These are phyloP conservation scores for Saprolegnia diclina DNA, from an alignment of 352 stramenopile genomes.

Conservation along the genomic window DNA sequence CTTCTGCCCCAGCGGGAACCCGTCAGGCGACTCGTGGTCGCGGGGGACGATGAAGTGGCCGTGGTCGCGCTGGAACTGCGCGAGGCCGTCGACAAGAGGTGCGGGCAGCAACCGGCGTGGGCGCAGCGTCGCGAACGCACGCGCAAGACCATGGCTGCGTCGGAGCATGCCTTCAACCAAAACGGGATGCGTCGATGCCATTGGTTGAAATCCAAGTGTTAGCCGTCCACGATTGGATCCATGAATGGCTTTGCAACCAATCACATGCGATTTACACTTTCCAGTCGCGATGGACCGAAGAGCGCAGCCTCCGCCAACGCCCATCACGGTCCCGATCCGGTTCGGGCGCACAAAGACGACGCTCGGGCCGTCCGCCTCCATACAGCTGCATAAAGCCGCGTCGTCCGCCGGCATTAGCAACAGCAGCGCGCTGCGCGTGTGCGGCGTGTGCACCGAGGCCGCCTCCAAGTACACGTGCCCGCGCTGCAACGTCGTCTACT, in stretches of 20 bases:
- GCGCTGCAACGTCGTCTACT: slow-evolving; percentile 74
- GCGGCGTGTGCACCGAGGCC: slow-evolving; percentile 52
- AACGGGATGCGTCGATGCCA: neutral
- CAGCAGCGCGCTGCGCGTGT: slow-evolving; percentile 37
- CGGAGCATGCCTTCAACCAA: neutral
- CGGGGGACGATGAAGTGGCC: slow-evolving; percentile 56
- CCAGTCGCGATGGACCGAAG: neutral
- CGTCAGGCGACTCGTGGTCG: neutral
- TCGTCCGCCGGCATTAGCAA: slow-evolving; percentile 9
- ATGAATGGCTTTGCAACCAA: neutral
- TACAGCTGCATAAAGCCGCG: slow-evolving; percentile 13
- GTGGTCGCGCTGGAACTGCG: slow-evolving; percentile 50
- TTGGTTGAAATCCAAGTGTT: neutral
- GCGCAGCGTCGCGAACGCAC: neutral
- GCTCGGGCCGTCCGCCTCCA: slow-evolving; percentile 32
- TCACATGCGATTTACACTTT: neutral
- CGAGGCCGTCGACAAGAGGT: slow-evolving; percentile 32
- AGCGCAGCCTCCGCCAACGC: slow-evolving; percentile 7
- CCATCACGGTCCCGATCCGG: slow-evolving; percentile 45
- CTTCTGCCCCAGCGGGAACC: slow-evolving; percentile 45
- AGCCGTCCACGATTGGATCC: neutral
- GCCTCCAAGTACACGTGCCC: slow-evolving; percentile 77
- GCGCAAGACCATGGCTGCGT: neutral
- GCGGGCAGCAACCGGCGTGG: neutral
- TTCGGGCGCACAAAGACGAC: slow-evolving; percentile 46